Evolutionary conservation across 163 green algal genomes (phyloP).

Genomic region (Volvox carteri): DNA sequence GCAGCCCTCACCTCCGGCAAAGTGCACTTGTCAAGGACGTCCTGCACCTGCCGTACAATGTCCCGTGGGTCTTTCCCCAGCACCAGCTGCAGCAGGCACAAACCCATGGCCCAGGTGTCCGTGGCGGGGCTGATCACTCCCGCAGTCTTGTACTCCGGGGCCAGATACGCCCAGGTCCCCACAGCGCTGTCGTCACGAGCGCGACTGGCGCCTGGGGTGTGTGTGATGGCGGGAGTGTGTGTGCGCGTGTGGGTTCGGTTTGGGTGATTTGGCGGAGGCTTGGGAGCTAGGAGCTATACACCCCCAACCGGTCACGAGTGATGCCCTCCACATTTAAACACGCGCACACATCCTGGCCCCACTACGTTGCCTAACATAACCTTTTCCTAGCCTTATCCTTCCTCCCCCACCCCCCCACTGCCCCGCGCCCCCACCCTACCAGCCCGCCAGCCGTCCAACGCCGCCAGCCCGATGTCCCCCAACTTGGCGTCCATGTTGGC

Average conservation of each 20-base stretch:
- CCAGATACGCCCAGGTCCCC: conserved; percentile 67
- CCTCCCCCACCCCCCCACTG: too few species aligned
- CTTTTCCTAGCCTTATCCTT: too few species aligned
- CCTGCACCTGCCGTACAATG: conserved; percentile 52
- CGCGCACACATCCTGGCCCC: too few species aligned
- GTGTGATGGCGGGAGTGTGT: too few species aligned
- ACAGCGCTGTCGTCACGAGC: conserved; percentile 51
- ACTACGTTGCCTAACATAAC: too few species aligned
- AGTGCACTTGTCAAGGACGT: conserved; percentile 50
- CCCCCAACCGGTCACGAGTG: too few species aligned
- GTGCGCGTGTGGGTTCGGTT: too few species aligned
- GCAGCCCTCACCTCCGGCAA: conserved; percentile 46
- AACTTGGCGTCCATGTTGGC: conserved; percentile 64
- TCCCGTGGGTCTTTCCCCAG: conserved; percentile 34
- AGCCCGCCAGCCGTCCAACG: conserved; percentile 54
- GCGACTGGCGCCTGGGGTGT: conserved; percentile 31
- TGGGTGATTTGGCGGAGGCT: too few species aligned
- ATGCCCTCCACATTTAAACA: too few species aligned
- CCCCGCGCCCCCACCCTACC: not conserved
- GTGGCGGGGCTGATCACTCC: conserved; percentile 61
- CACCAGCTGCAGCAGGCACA: conserved; percentile 62
- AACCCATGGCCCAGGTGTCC: conserved; percentile 63
- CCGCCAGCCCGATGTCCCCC: conserved; percentile 65
- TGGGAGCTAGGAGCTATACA: too few species aligned
- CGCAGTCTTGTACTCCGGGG: conserved; percentile 64